Percentiles rank a stretch among this genome's conserved stretches.
Evolutionary conservation across 768 basidiomycete species (phyloP).

Genomic region (Suillus lakei): DNA sequence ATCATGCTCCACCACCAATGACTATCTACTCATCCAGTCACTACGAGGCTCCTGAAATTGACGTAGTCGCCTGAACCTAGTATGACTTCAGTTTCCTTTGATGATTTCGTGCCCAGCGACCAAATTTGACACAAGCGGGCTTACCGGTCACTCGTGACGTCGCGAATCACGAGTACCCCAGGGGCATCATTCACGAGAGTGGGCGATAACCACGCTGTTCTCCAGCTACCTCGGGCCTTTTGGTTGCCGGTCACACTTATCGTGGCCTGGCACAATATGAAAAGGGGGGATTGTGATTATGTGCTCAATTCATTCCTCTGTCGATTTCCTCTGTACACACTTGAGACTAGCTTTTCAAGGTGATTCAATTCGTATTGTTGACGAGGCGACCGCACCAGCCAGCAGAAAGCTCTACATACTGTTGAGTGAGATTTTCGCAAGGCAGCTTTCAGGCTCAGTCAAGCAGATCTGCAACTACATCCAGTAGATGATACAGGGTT

Average conservation of each 20-base stretch:
- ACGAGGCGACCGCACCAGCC: background rate
- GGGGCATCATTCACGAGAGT: background rate
- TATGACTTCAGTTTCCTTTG: background rate
- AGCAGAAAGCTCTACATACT: background rate
- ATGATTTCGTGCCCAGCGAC: background rate
- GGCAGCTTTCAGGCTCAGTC: background rate
- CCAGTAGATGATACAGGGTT: background rate
- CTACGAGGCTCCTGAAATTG: background rate
- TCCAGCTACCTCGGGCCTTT: background rate
- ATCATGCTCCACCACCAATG: background rate
- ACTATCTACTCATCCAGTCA: background rate
- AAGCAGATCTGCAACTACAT: background rate
- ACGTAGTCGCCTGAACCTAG: background rate
- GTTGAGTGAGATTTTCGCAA: background rate
- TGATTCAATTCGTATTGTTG: background rate
- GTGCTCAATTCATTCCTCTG: background rate
- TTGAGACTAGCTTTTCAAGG: background rate
- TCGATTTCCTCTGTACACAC: background rate
- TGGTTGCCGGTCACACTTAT: background rate
- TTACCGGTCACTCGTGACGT: background rate
- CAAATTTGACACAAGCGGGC: background rate
- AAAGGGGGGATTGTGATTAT: background rate
- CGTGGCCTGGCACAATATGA: background rate
- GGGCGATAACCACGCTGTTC: background rate
- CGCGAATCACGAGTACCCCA: background rate